These are phyloP conservation scores for Cladosporium velox DNA, from an alignment of 2,329 filamentous ascomycete genomes.

Conservation along the genomic window DNA sequence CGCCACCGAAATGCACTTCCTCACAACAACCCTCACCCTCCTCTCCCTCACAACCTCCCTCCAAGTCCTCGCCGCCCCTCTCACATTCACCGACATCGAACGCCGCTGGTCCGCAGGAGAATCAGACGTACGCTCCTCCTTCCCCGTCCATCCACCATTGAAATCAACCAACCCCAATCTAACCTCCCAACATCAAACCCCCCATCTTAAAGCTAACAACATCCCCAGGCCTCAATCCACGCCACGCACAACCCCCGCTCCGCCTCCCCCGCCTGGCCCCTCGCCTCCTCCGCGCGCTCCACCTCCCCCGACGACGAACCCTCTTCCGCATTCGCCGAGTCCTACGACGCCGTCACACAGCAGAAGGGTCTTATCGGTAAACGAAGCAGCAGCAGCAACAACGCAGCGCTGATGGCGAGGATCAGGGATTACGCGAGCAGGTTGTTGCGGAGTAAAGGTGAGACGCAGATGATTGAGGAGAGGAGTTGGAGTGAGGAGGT, in stretches of 20 bases:
- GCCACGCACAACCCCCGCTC: conserved; percentile 24
- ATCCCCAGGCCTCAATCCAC: conserved; percentile 27
- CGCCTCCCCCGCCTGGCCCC: conserved; percentile 28
- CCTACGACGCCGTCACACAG: conserved; percentile 18
- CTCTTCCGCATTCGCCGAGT: neutral
- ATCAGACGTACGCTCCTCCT: conserved; percentile 30
- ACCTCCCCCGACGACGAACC: neutral
- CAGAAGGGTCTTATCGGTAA: conserved; percentile 5
- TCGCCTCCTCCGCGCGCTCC: conserved; percentile 2
- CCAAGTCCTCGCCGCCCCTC: conserved; percentile 20
- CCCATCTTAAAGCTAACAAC: neutral
- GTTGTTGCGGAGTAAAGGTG: conserved; percentile 24
- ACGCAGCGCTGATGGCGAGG: conserved; percentile 1
- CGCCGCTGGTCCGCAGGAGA: conserved; percentile 31
- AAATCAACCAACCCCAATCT: neutral
- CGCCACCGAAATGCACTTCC: conserved; percentile 20
- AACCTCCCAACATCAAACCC: neutral
- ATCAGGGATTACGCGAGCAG: conserved; percentile 24
- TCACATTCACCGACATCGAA: conserved; percentile 33
- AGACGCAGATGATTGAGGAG: conserved; percentile 18
- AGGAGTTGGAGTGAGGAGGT: conserved; percentile 19
- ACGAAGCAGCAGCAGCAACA: neutral
- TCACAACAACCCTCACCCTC: conserved; percentile 25
- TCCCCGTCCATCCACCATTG: neutral
- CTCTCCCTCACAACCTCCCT: conserved; percentile 23